Evolutionary conservation across 2,329 filamentous ascomycete genomes (phyloP).

Genomic region (Harringtonia aguacate): DNA sequence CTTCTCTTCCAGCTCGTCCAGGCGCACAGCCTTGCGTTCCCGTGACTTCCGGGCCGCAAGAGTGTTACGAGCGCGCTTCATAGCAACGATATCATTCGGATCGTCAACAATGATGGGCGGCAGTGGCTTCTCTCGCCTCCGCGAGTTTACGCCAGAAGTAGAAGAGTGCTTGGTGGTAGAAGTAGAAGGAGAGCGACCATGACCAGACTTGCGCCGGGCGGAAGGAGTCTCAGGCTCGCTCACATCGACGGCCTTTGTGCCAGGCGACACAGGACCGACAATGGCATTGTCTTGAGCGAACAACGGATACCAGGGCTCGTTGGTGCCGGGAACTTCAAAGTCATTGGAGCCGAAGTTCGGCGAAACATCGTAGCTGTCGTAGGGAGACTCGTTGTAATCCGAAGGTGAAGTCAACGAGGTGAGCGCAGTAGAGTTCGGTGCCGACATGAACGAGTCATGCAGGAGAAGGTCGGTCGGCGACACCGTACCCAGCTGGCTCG

Average conservation of each 20-base stretch:
- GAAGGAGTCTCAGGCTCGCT: constrained; percentile 31
- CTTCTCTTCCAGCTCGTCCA: constrained; percentile 63
- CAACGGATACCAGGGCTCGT: constrained; percentile 60
- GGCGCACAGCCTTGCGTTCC: constrained; percentile 68
- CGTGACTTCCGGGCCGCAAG: constrained; percentile 89
- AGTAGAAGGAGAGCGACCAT: constrained; percentile 26
- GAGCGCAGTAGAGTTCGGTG: constrained; percentile 71
- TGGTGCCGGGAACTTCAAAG: constrained; percentile 33
- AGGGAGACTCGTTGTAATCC: constrained; percentile 66
- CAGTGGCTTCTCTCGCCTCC: constrained; percentile 71
- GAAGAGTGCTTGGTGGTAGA: constrained; percentile 53
- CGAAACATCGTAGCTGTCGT: constrained; percentile 65
- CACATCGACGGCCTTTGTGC: constrained; percentile 17
- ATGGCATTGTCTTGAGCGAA: constrained; percentile 44
- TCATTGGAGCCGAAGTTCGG: constrained; percentile 60
- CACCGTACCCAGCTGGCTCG: constrained; percentile 56
- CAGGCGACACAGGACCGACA: constrained; percentile 2
- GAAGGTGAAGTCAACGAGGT: constrained; percentile 81
- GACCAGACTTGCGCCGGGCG: constrained; percentile 35
- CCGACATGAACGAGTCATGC: constrained; percentile 58
- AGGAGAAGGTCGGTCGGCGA: constrained; percentile 75
- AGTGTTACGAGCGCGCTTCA: constrained; percentile 91
- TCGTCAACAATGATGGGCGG: constrained; percentile 70
- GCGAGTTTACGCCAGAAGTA: constrained; percentile 58
- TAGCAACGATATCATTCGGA: constrained; percentile 59